Evolutionary conservation across 108 stramenopile genomes (phyloP).

Genomic region (Skeletonema tropicum): DNA sequence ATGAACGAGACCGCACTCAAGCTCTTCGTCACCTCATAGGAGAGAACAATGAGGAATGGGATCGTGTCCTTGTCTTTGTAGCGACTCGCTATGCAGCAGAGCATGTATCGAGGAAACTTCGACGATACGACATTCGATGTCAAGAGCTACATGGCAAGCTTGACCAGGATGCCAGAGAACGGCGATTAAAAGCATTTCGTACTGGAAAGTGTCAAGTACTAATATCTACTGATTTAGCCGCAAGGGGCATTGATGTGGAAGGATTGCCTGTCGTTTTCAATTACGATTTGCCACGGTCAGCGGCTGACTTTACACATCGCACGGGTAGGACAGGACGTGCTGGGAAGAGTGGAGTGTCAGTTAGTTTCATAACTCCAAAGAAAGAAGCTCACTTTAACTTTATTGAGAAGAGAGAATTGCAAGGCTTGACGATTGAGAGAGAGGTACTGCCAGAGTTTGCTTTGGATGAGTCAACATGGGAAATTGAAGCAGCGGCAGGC

Average conservation of each 20-base stretch:
- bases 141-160: constrained; percentile 96
- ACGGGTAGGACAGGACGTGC: constrained; percentile 97
- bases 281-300: constrained; percentile 88
- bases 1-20: constrained; percentile 67
- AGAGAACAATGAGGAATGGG: constrained; percentile 57
- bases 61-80: constrained; percentile 91
- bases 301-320: constrained; percentile 93
- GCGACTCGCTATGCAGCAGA: constrained; percentile 86
- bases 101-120: constrained; percentile 77
- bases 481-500: constrained; percentile 33
- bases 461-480: constrained; percentile 68
- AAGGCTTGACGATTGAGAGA: constrained; percentile 41
- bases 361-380: constrained; percentile 88
- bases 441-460: constrained; percentile 67
- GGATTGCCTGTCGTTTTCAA: constrained; percentile 89
- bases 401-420: constrained; percentile 69
- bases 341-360: constrained; percentile 82
- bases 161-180: constrained; percentile 86
- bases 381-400: constrained; percentile 72
- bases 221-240: constrained; percentile 95
- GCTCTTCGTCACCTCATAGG: constrained; percentile 67
- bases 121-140: constrained; percentile 69
- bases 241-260: constrained; percentile 93
- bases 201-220: constrained; percentile 80
- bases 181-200: constrained; percentile 81